Conservation (phyloP, 208 protist species). For the Leishmania tropica region DNA sequence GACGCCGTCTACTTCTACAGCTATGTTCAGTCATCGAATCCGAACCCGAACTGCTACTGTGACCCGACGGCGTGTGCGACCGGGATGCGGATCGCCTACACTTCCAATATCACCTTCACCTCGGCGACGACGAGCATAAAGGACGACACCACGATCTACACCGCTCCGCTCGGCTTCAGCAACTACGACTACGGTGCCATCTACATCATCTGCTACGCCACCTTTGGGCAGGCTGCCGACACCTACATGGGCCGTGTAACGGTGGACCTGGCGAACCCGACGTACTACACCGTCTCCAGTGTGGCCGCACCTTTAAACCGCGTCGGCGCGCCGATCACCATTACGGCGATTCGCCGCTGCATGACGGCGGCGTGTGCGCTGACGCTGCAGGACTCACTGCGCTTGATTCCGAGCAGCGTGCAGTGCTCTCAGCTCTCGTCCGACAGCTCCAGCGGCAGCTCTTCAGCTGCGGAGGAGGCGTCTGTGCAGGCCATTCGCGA, state of each 20-base stretch:
- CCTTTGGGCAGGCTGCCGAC: conserved; percentile 26
- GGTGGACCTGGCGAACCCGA: conserved; percentile 75
- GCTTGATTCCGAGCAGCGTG: conserved; percentile 41
- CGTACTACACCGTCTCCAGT: conserved; percentile 80
- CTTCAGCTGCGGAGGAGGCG: neutral
- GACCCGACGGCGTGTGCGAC: conserved; percentile 51
- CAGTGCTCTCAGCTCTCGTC: conserved; percentile 47
- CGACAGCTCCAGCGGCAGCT: neutral
- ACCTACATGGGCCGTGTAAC: conserved; percentile 78
- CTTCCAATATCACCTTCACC: conserved; percentile 22
- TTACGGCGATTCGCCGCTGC: conserved; percentile 66
- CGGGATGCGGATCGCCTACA: conserved; percentile 43
- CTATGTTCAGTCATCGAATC: conserved; percentile 41
- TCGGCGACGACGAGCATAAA: conserved; percentile 21
- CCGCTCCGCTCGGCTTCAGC: conserved; percentile 61
- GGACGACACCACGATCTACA: conserved; percentile 39
- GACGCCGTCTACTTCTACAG: conserved; percentile 86
- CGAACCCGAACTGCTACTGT: conserved; percentile 79
- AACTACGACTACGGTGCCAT: conserved; percentile 74
- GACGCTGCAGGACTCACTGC: conserved; percentile 45
- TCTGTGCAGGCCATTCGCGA: conserved; percentile 39
- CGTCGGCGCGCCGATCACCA: conserved; percentile 60
- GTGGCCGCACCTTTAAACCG: conserved; percentile 41
- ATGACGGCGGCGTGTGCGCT: conserved; percentile 43
- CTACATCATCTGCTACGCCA: conserved; percentile 84